A percentile compares a stretch with the other conserved stretches of the same genome.
These are phyloP conservation scores for Stachybotrys chlorohalonatus DNA, from an alignment of 2,329 filamentous ascomycete genomes.

Conservation along the genomic window DNA sequence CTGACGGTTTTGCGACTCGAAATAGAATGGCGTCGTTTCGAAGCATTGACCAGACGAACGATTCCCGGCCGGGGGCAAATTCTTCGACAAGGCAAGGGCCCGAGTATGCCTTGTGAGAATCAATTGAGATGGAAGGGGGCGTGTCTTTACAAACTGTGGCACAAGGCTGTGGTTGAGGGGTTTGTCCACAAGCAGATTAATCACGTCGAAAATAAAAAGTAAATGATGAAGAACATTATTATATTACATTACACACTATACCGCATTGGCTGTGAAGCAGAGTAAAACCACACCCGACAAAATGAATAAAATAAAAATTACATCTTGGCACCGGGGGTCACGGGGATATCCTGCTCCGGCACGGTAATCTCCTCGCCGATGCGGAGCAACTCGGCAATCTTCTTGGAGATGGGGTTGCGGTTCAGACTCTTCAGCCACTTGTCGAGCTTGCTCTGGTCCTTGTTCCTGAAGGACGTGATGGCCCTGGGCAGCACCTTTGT, in stretches of 20 bases:
- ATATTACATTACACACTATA: background rate
- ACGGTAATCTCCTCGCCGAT: slow-evolving; percentile 13
- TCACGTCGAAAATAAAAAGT: too few relatives aligned
- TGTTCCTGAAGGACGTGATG: slow-evolving; percentile 6
- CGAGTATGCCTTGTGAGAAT: too few relatives aligned
- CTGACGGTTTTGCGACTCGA: background rate
- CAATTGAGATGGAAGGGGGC: too few relatives aligned
- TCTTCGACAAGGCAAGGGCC: background rate
- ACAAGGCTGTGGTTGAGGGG: too few relatives aligned
- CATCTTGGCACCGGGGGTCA: background rate
- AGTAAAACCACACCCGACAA: too few relatives aligned
- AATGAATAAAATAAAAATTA: background rate
- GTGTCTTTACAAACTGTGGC: too few relatives aligned
- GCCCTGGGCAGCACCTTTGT: slow-evolving; percentile 38
- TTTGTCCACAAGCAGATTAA: too few relatives aligned
- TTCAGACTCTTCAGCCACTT: slow-evolving; percentile 18
- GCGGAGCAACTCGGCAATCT: slow-evolving; percentile 11
- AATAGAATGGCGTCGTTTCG: background rate
- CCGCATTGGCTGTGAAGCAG: background rate
- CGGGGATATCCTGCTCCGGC: slow-evolving; percentile 12
- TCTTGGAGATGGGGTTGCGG: slow-evolving; percentile 14
- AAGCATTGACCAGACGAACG: background rate
- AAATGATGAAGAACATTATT: background rate
- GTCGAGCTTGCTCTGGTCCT: slow-evolving; percentile 12
- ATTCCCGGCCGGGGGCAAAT: background rate